Conservation (phyloP, 2,329 filamentous ascomycete species). For the Clonostachys chloroleuca region DNA sequence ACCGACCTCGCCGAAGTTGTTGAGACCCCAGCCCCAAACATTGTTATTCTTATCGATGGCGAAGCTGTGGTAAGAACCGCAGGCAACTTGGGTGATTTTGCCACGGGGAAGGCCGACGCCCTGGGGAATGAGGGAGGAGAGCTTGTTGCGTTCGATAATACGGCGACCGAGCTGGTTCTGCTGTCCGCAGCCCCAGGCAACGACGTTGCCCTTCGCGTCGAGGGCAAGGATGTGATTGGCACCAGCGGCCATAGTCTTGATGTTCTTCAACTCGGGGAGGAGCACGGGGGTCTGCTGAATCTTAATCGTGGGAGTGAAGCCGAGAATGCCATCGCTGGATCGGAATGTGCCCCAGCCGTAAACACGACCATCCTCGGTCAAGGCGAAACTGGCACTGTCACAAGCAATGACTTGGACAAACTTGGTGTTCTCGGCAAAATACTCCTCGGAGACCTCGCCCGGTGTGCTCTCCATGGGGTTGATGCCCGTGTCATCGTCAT, state of each 20-base stretch:
- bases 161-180: conserved; percentile 60
- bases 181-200: conserved; percentile 69
- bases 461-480: conserved; percentile 73
- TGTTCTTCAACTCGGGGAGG: conserved; percentile 60
- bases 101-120: conserved; percentile 53
- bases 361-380: conserved; percentile 70
- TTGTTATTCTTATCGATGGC: conserved; percentile 66
- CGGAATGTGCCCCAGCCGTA: conserved; percentile 86
- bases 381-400: conserved; percentile 71
- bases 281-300: conserved; percentile 46
- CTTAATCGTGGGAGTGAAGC: conserved; percentile 51
- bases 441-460: conserved; percentile 49
- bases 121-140: conserved; percentile 57
- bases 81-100: conserved; percentile 47
- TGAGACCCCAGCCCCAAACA: conserved; percentile 80
- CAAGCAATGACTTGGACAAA: conserved; percentile 64
- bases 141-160: conserved; percentile 57
- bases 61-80: conserved; percentile 79
- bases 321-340: conserved; percentile 58
- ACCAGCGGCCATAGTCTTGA: conserved; percentile 60
- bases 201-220: conserved; percentile 59
- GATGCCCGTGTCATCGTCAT: conserved; percentile 60
- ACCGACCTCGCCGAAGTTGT: conserved; percentile 79
- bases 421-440: conserved; percentile 56
- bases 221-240: conserved; percentile 70